Conservation (phyloP, 2,329 filamentous ascomycete genomes). For the Phaeosphaeria sp. region DNA sequence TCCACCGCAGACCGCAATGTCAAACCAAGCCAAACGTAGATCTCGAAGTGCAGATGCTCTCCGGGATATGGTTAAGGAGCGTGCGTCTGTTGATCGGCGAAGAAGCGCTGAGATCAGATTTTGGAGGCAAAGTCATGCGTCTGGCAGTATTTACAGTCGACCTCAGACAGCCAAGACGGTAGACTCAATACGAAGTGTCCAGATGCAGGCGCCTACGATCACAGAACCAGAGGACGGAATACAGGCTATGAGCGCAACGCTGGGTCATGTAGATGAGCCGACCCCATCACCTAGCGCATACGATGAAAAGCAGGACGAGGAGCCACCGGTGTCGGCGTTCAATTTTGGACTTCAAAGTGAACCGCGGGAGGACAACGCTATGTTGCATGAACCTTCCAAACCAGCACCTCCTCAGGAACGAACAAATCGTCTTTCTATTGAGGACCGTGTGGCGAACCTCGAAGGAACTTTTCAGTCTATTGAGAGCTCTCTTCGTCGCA, state of each 20-base stretch:
- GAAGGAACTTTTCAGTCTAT: conserved; percentile 40
- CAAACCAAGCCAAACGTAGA: conserved; percentile 37
- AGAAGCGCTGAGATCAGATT: conserved; percentile 46
- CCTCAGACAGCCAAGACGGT: conserved; percentile 42
- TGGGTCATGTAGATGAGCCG: conserved; percentile 27
- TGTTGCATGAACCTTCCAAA: conserved; percentile 6
- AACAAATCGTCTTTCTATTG: conserved; percentile 35
- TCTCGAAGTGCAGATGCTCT: conserved; percentile 48
- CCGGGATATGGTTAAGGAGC: conserved; percentile 36
- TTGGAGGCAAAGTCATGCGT: conserved; percentile 44
- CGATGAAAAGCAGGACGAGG: conserved; percentile 4
- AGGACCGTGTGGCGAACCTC: conserved; percentile 42
- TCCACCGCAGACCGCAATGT: conserved; percentile 22
- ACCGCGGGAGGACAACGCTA: conserved; percentile 26
- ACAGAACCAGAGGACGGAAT: conserved; percentile 25
- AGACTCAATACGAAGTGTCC: conserved; percentile 36
- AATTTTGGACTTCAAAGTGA: conserved; percentile 45
- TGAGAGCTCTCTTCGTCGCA: conserved; percentile 38
- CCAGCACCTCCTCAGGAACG: conserved; percentile 17
- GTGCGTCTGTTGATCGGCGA: conserved; percentile 30
- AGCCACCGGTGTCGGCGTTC: conserved; percentile 40
- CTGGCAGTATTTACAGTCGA: conserved; percentile 42
- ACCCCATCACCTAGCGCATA: conserved; percentile 12
- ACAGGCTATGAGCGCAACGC: conserved; percentile 31
- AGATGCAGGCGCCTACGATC: conserved; percentile 27